Evolutionary conservation across 495 filamentous ascomycete genomes (phyloP).

Genomic region (Neurospora sp.): DNA sequence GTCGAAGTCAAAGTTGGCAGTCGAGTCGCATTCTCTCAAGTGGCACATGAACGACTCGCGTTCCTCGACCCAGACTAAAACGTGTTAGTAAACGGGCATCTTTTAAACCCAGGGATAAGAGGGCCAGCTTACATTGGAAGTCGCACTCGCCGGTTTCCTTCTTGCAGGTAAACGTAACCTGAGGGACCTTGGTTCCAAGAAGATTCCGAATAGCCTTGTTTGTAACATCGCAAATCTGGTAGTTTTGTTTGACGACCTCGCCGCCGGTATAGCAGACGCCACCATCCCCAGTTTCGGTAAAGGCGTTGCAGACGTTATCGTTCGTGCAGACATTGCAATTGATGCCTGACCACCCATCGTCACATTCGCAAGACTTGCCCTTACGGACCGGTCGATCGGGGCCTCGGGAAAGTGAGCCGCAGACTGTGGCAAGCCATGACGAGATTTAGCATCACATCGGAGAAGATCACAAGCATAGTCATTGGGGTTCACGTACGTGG

Average conservation of each 20-base stretch:
- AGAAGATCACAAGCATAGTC: not conserved
- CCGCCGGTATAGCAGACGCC: conserved; percentile 89
- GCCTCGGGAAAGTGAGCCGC: conserved; percentile 77
- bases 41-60: conserved; percentile 93
- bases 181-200: conserved; percentile 70
- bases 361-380: conserved; percentile 65
- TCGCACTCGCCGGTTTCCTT: conserved; percentile 65
- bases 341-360: conserved; percentile 94
- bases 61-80: conserved; percentile 81
- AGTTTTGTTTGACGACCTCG: conserved; percentile 84
- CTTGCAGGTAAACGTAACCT: conserved; percentile 89
- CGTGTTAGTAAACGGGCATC: conserved; percentile 26
- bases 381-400: conserved; percentile 60
- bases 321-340: conserved; percentile 95
- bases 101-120: not conserved
- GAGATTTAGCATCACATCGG: conserved; percentile 3
- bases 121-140: conserved; percentile 66
- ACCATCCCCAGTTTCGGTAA: conserved; percentile 68
- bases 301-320: conserved; percentile 67
- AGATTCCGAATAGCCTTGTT: conserved; percentile 84
- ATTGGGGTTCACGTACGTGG: conserved; percentile 43
- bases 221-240: conserved; percentile 96
- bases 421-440: conserved; percentile 38
- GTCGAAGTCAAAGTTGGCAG: conserved; percentile 51
- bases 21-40: conserved; percentile 69